Base-by-base conservation (phyloP, 1,284 basidiomycete species). In the Sutorius eximius region DNA sequence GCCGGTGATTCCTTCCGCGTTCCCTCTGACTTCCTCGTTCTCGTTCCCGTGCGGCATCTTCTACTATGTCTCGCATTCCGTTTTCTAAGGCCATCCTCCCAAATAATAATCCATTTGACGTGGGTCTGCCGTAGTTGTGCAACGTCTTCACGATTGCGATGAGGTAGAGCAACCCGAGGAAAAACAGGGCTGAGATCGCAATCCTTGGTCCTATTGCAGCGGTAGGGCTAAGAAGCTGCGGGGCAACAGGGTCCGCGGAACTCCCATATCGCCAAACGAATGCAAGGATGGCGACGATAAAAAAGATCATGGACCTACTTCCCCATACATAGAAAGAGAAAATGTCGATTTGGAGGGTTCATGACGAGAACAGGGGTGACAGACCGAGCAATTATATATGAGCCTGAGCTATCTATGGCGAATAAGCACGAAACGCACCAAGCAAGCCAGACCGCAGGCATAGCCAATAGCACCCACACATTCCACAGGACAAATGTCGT, bases 401-500 rank as follows among this genome's bases (percentile, higher is more conserved):
- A 57, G 34, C n/a, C n/a, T 10, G 29, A 34, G 29, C 24, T 20
- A 1, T 38, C 38, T 40, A 27, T 27, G 24, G 24, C 24, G 24
- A 20, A 45, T 9, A n/a, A 24, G 13, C 6, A 3, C 8, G 37
- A 13, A 33, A 68, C 68, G 13, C 60, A 83, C 87, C 88, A 91
- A 16, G 86, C 79, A 58, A 91, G 80, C 83, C 86, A 91, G 15
- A 90, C 73, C 0, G 79, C 83, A 0, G 89, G 89, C 73, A 88
- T 84, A 1, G 86, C 82, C 15, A 91, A 73, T 10, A 91, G 63
- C 1, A 90, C 85, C 89, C 89, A 91, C 13, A 89, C 85, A 59
- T 91, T 91, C 89, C 89, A 91, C 68, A 81, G 77, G 22, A 91
- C 82, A 10, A 78, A 71, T 0, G 87, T 85, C 36, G 83, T 80